Base-by-base conservation (phyloP, 148 eudicot species). In the Rhododendron ferrugineum region DNA sequence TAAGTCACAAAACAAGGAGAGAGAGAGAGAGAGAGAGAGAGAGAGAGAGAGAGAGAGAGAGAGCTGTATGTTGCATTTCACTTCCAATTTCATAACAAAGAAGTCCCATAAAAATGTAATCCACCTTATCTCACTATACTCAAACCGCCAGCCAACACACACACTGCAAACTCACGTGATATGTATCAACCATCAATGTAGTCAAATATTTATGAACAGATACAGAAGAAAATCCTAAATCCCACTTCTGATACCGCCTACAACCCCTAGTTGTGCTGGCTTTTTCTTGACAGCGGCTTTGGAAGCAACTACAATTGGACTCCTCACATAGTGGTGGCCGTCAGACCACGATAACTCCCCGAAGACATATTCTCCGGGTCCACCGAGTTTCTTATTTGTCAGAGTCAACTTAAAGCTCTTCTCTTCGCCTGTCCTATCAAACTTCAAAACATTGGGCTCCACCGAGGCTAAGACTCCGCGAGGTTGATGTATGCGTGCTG, bases 281-380 rank as follows among this genome's bases (percentile, higher is more conserved):
- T 20, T 16, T 56, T 40, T 60, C 16, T 80, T 2, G 68, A 40
- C 16, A 11, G 20, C 13, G 11, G 64, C 44, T 28, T 56, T 34
- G 16, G 84, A 70, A 80, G 84, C 46, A 84, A 92, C 89, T 32
- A 88, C 90, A 11, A 93, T 92, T 18, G 94, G 93, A 86, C 93
- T 93, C 73, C 93, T 88, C 62, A 95, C 98, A 84, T 86, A 82
- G 85, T 95, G 98, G 23, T 58, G 77, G 0, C 93, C 93, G 83
- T 93, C 95, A 1, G 93, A 85, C 98, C 98, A 95, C 30, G 47
- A 44, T 72, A 95, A 81, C 49, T 86, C 76, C 37, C 98, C 96
- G 73, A 92, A 93, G 14, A 26, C 89, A 76, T 90, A 87, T 14
- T 49, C 85, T n/a, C 44, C 44, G 6, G 37, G 36, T 50, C 47